Evolutionary conservation across 768 basidiomycete genomes (phyloP).

Genomic region (Boletus reticuloceps): DNA sequence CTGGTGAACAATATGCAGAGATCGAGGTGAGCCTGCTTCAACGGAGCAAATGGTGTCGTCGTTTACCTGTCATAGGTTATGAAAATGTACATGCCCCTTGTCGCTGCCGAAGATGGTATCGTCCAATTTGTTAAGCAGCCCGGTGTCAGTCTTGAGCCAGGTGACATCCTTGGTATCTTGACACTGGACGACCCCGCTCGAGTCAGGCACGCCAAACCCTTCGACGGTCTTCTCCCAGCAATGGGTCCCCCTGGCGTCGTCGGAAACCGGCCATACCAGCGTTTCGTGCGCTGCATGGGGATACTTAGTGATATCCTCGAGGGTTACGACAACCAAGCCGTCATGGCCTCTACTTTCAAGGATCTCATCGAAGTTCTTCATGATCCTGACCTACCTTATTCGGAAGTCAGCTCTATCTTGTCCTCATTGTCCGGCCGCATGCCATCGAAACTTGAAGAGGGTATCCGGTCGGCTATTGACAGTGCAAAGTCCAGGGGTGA

Average conservation of each 20-base stretch:
- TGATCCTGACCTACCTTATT: conserved; percentile 84
- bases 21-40: conserved; percentile 70
- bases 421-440: conserved; percentile 91
- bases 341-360: conserved; percentile 84
- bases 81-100: conserved; percentile 99
- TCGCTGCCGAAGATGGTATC: conserved; percentile 90
- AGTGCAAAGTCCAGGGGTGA: conserved; percentile 67
- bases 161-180: conserved; percentile 95
- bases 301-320: conserved; percentile 89
- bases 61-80: conserved; percentile 57
- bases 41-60: neutral
- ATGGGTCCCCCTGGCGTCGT: conserved; percentile 85
- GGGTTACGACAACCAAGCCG: conserved; percentile 94
- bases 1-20: conserved; percentile 96
- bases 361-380: conserved; percentile 81
- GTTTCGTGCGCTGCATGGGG: conserved; percentile 66
- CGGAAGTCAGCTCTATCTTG: conserved; percentile 79
- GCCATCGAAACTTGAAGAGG: conserved; percentile 87
- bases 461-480: conserved; percentile 76
- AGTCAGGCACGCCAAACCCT: conserved; percentile 98
- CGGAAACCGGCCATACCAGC: conserved; percentile 90
- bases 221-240: conserved; percentile 87
- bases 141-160: conserved; percentile 93
- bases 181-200: conserved; percentile 94
- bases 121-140: conserved; percentile 98